Percentiles rank a stretch among this genome's conserved stretches.
These are phyloP conservation scores for Fusarium sp. DNA, from an alignment of 2,329 filamentous ascomycete genomes.

Conservation along the genomic window DNA sequence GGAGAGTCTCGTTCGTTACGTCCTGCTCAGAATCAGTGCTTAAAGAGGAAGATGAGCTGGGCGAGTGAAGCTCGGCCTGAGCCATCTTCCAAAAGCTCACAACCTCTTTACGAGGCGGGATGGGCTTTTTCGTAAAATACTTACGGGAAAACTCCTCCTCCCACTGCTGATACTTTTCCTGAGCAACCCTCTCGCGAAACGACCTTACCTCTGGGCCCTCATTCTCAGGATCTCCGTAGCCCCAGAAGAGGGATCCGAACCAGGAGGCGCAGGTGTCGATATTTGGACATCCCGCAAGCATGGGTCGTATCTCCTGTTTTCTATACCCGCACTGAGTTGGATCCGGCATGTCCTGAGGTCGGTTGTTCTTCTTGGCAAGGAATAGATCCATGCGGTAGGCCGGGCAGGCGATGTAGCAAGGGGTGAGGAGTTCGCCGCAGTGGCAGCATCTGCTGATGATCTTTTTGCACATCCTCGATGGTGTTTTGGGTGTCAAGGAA, in stretches of 20 bases:
- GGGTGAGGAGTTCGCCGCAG: constrained; percentile 19
- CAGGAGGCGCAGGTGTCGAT: constrained; percentile 28
- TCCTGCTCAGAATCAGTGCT: background rate
- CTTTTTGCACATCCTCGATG: constrained; percentile 19
- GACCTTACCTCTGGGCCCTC: background rate
- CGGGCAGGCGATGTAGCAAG: constrained; percentile 12
- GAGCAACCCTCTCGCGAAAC: constrained; percentile 3
- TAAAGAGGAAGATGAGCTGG: background rate
- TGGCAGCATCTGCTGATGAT: constrained; percentile 18
- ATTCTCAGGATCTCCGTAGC: background rate
- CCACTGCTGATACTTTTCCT: constrained; percentile 9
- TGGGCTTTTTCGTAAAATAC: constrained; percentile 2
- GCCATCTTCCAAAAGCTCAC: constrained; percentile 5
- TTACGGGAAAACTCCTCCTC: constrained; percentile 22
- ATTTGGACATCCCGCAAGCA: constrained; percentile 24
- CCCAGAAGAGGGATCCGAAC: constrained; percentile 5
- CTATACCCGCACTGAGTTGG: background rate
- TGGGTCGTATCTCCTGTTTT: background rate
- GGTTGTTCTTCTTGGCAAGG: background rate
- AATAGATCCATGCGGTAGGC: background rate
- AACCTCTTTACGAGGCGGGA: background rate
- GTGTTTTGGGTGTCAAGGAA: background rate
- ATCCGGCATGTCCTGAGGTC: background rate
- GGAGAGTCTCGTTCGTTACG: background rate
- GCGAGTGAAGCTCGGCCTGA: background rate